phyloP scores from a whole-genome alignment of 1,284 basidiomycete species.

The Schizophyllum commune region DNA sequence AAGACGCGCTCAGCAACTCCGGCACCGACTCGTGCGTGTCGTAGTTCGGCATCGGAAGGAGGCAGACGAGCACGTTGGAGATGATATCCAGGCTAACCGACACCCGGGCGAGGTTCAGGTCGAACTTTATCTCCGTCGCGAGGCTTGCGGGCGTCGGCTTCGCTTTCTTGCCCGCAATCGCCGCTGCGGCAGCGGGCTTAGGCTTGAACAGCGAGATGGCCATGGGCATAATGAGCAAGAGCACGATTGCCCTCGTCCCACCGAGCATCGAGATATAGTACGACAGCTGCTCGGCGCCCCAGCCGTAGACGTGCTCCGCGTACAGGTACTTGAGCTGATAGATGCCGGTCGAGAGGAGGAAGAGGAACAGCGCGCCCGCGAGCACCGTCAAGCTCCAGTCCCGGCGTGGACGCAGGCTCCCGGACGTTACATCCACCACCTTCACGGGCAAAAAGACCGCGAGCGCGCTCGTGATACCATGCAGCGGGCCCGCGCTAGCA shows the following conservation, averaged over 20 bases:
- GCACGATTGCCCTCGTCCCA: conserved; percentile 38
- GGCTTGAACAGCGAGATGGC: conserved; percentile 38
- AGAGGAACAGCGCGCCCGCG: conserved; percentile 36
- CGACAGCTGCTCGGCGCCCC: conserved; percentile 39
- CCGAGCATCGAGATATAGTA: conserved; percentile 47
- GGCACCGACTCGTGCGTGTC: conserved; percentile 12
- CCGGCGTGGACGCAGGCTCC: conserved; percentile 17
- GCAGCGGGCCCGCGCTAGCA: conserved; percentile 8
- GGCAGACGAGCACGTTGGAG: conserved; percentile 51
- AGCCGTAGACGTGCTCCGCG: conserved; percentile 41
- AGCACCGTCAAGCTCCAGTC: conserved; percentile 42
- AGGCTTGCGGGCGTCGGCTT: conserved; percentile 41
- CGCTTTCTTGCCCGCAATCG: conserved; percentile 27
- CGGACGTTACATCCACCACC: conserved; percentile 19
- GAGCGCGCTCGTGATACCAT: conserved; percentile 33
- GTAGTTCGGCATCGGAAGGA: conserved; percentile 39
- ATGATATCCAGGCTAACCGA: conserved; percentile 60
- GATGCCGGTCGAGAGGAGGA: conserved; percentile 42
- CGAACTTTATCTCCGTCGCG: conserved; percentile 60
- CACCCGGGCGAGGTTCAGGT: conserved; percentile 49
- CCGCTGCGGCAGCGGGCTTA: conserved; percentile 19
- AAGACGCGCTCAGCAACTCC: background rate
- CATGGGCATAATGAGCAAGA: conserved; percentile 41
- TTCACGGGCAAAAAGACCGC: conserved; percentile 38
- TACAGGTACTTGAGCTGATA: conserved; percentile 47